Evolutionary conservation across 2,329 filamentous ascomycete species (phyloP), one percentile per base, ranked within the genome.

Genomic region (Sodiomyces alkalinus): DNA sequence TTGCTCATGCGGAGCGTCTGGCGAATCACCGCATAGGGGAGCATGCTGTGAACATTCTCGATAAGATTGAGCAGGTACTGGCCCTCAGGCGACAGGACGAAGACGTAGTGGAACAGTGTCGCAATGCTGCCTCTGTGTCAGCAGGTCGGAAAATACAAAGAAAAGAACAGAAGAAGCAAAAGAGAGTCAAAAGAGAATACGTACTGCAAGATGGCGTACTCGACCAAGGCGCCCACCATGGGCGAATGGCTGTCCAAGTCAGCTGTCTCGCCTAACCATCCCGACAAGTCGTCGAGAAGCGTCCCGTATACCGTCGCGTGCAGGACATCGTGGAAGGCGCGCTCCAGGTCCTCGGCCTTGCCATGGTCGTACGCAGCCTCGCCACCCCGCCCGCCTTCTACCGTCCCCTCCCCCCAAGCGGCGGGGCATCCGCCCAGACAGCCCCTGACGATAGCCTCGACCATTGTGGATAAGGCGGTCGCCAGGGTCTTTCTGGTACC

Each of bases 1-100:
- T 87, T 90, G 5, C 80, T 77, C 10, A 86, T 64, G 22, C 72
- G 69, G 4, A 90, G 55, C 0, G 79, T 82, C 47, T 86, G 78
- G 34, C 74, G 66, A 28, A 86, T 62, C 37, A 82, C 57, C 22
- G 66, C 62, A 46, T 85, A 87, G 0, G 80, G 80, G 0, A 83
- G 53, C 31, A 86, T 57, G 31, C 65, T 69, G 48, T 86, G 74
- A 8, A 76, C 62, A 37, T 70, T 80, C 32, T 77, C 73, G 17
- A 82, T 52, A 21, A 86, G 64, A 33, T 75, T 76, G 13, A 83
- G 55, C 16, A 87, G 54, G 36, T 80, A 80, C 22, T 74, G 77
- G 0, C 80, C 81, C 43, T 86, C 77, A 0, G 80, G 73, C 0
- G 77, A 82, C 22, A 78, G 55, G 16, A 83, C 64, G 30, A 86